Base-by-base conservation (phyloP, 2,329 filamentous ascomycete genomes). In the Calonectria pseudoturangicola region DNA sequence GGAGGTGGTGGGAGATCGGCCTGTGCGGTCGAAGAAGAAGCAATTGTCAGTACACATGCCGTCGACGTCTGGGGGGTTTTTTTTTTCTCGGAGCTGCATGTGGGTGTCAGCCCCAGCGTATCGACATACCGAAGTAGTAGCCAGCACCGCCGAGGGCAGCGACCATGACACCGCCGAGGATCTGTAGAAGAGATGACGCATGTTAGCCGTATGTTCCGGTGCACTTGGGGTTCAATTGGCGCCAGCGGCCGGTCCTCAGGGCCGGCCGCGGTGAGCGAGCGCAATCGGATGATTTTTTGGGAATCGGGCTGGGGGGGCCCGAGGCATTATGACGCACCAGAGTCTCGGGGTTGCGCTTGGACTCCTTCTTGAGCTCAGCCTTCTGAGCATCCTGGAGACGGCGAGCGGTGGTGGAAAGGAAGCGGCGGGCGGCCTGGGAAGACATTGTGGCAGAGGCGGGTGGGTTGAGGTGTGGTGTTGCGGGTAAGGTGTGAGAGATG, bases 111-210 rank as follows among this genome's bases (percentile, higher is more conserved):
- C 39, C 63, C 72, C 54, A 66, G 62, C 60, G 54, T 33, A 33
- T 65, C 45, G 68, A 72, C 83, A 83, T 90, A 94, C 93, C 93
- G 81, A 97, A 94, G 88, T 96, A 95, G 92, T 93, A 98, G 84
- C 96, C 96, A 79, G 95, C 96, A 81, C 97, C 92, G 82, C 93
- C 92, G 83, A 98, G 94, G 81, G 95, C 94, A 84, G 93, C 93
- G 81, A 93, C 92, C 95, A 98, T 98, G 85, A 98, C 93, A 83
- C 92, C 94, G 76, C 96, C 91, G 78, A 99, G 93, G 82, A 98
- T 92, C 97, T 98, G 81, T 75, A 79, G 54, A 65, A 58, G 50
- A 71, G 54, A 62, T 68, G 54, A 68, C 68, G 27, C 56, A 72
- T 25, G 74, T 79, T 73, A 77, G 73, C 62, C 70, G 71, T 73